phyloP scores from a whole-genome alignment of 1,139 yeast species.

The Geotrichum reessii region DNA sequence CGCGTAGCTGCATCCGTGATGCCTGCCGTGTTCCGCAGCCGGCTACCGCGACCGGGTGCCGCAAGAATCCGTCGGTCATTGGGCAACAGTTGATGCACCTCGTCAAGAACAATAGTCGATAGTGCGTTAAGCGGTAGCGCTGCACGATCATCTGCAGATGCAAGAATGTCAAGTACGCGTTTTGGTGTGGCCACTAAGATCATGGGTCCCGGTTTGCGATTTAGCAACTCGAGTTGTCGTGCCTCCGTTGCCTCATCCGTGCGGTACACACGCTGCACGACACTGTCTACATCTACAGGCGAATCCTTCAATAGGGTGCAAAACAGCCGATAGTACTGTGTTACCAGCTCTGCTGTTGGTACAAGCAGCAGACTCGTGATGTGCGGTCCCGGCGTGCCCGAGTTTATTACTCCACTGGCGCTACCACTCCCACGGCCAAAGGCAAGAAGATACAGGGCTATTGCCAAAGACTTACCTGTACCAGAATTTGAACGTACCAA shows the following conservation, averaged over 20 bases:
- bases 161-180: conserved; percentile 67
- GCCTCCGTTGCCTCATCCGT: conserved; percentile 73
- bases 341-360: conserved; percentile 78
- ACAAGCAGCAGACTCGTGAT: conserved; percentile 49
- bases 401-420: neutral
- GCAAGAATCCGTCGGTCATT: conserved; percentile 1
- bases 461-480: conserved; percentile 31
- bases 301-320: conserved; percentile 39
- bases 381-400: conserved; percentile 1
- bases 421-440: neutral
- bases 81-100: conserved; percentile 23
- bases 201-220: conserved; percentile 68
- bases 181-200: conserved; percentile 84
- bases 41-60: neutral
- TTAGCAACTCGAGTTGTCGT: conserved; percentile 57
- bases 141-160: conserved; percentile 20
- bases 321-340: conserved; percentile 52
- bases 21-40: neutral
- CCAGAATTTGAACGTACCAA: conserved; percentile 29
- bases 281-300: conserved; percentile 42
- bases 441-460: conserved; percentile 25
- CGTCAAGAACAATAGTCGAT: conserved; percentile 26
- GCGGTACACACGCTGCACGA: conserved; percentile 55
- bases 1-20: conserved; percentile 1
- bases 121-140: conserved; percentile 22